Conservation (phyloP, 2,329 filamentous ascomycete species). For the Aureobasidium sp. region DNA sequence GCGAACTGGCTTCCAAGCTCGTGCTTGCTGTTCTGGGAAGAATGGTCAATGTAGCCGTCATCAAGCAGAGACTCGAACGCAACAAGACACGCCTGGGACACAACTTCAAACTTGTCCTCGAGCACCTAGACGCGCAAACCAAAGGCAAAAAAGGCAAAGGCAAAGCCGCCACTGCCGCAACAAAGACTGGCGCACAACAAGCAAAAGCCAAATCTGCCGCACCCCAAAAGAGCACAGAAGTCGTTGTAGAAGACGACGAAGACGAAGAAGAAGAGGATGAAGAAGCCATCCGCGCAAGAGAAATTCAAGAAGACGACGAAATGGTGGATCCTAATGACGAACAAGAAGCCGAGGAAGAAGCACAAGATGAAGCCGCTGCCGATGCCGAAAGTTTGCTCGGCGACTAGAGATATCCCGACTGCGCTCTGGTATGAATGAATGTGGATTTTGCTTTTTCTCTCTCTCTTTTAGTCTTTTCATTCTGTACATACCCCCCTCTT, state of each 20-base stretch:
- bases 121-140: conserved; percentile 61
- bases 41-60: conserved; percentile 59
- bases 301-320: conserved; percentile 25
- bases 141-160: conserved; percentile 34
- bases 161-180: not conserved
- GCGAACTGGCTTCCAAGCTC: conserved; percentile 75
- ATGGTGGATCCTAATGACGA: conserved; percentile 20
- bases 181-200: not conserved
- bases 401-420: not conserved
- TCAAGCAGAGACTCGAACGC: conserved; percentile 63
- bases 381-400: conserved; percentile 18
- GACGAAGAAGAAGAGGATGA: conserved; percentile 19
- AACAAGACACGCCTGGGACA: conserved; percentile 74
- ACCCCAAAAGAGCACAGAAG: conserved; percentile 25
- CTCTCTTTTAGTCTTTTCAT: not conserved
- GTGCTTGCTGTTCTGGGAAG: conserved; percentile 71
- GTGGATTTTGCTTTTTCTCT: not conserved
- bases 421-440: not conserved
- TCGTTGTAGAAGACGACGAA: conserved; percentile 15
- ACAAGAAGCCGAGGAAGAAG: conserved; percentile 23
- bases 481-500: not conserved
- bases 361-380: conserved; percentile 21
- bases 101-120: conserved; percentile 78
- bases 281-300: conserved; percentile 22
- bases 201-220: conserved; percentile 9